phyloP scores from a whole-genome alignment of 495 filamentous ascomycete genomes.

The Cercophora scortea region DNA sequence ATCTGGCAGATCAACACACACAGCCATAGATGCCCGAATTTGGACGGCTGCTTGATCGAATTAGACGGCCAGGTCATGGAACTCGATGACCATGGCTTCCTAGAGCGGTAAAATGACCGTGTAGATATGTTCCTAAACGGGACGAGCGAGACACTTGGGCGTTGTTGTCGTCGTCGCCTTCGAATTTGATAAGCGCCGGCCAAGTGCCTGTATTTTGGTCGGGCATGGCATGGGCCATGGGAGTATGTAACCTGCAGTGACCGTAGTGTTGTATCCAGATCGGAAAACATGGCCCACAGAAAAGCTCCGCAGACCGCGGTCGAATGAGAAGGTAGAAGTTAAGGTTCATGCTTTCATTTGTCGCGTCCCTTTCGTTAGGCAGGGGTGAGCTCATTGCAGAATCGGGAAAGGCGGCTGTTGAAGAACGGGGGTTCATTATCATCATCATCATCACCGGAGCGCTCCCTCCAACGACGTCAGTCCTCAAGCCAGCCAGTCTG shows the following conservation, averaged over 20 bases:
- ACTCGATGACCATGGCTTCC: too few species aligned
- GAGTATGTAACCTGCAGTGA: too few species aligned
- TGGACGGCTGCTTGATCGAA: too few species aligned
- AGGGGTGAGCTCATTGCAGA: constrained; percentile 14
- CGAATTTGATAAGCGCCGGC: constrained; percentile 2
- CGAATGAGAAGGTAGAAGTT: constrained; percentile 15
- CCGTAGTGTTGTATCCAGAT: too few species aligned
- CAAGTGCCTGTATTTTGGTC: background rate
- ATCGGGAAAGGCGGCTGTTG: constrained; percentile 7
- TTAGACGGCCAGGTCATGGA: too few species aligned
- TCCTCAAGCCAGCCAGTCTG: background rate
- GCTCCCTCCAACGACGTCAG: constrained; percentile 4
- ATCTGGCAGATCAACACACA: background rate
- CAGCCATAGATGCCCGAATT: too few species aligned
- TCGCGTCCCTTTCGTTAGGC: background rate
- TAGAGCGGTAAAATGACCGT: too few species aligned
- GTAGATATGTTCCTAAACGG: background rate
- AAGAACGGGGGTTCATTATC: background rate
- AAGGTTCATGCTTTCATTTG: constrained; percentile 9
- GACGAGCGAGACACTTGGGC: background rate
- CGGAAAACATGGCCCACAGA: too few species aligned
- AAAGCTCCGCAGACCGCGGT: too few species aligned
- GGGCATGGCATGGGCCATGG: too few species aligned
- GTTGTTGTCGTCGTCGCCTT: background rate
- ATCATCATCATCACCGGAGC: background rate